These are phyloP conservation scores for Penicillium bovifimosum DNA, from an alignment of 495 filamentous ascomycete species.

Conservation along the genomic window DNA sequence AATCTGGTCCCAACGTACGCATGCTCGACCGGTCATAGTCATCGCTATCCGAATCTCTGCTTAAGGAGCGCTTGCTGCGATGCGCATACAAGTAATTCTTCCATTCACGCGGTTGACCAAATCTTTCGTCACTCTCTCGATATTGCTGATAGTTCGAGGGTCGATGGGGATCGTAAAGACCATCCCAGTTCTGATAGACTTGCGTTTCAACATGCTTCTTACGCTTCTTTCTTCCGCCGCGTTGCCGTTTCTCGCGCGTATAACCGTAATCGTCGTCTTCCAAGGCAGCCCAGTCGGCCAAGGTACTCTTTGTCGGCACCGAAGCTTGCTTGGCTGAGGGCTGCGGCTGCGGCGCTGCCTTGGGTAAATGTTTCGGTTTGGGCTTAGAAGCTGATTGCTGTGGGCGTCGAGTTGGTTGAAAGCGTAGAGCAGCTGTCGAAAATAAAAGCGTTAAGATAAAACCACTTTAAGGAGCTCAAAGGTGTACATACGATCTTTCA, in stretches of 20 bases:
- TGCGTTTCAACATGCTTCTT: conserved; percentile 69
- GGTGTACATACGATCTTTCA: conserved; percentile 56
- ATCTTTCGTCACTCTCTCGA: conserved; percentile 76
- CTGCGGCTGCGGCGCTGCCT: conserved; percentile 25
- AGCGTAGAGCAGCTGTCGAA: conserved; percentile 65
- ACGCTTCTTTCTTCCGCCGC: conserved; percentile 81
- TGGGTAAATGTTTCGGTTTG: conserved; percentile 54
- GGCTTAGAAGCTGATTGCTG: conserved; percentile 63
- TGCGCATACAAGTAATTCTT: conserved; percentile 79
- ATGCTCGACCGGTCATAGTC: conserved; percentile 47
- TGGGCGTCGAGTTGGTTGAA: conserved; percentile 80
- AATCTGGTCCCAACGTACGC: conserved; percentile 38
- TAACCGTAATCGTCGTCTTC: conserved; percentile 71
- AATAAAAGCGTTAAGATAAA: conserved; percentile 43
- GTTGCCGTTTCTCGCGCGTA: conserved; percentile 57
- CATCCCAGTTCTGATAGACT: conserved; percentile 77
- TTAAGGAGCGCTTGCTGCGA: conserved; percentile 47
- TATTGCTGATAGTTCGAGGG: conserved; percentile 89
- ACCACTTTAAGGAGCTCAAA: too few relatives aligned
- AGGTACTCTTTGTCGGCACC: conserved; percentile 51
- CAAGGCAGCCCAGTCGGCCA: conserved; percentile 79
- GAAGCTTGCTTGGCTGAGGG: conserved; percentile 24
- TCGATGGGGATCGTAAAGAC: conserved; percentile 79
- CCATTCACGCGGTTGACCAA: conserved; percentile 78
- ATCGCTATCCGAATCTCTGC: conserved; percentile 54